These are phyloP conservation scores for Rhynchospora pubera DNA, from an alignment of 176 grass and related monocot genomes.

Conservation along the genomic window DNA sequence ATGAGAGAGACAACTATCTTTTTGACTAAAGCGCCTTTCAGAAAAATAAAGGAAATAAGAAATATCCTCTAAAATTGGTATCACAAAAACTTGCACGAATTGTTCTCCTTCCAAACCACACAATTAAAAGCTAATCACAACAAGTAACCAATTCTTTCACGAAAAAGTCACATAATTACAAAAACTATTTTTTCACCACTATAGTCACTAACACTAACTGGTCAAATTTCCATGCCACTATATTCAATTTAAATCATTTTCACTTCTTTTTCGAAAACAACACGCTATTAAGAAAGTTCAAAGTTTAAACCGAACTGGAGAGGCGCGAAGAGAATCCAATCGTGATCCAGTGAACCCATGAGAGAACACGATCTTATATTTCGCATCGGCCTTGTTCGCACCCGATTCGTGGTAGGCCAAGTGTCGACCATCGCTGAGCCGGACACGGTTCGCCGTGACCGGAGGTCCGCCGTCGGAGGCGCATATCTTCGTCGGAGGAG, in stretches of 20 bases:
- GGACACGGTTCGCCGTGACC: constrained; percentile 55
- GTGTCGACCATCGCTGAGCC: constrained; percentile 54
- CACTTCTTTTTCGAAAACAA: background rate
- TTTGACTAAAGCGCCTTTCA: background rate
- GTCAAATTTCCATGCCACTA: background rate
- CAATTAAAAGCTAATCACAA: background rate
- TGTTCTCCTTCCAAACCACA: background rate
- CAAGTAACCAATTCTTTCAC: background rate
- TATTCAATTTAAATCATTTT: background rate
- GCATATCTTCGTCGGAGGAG: constrained; percentile 44
- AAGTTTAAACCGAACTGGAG: constrained; percentile 33
- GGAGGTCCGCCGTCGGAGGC: constrained; percentile 48
- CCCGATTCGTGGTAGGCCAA: constrained; percentile 82
- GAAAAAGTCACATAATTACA: background rate
- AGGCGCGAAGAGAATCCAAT: constrained; percentile 50
- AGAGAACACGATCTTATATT: constrained; percentile 78
- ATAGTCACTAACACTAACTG: background rate
- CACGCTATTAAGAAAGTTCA: background rate
- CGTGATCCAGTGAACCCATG: constrained; percentile 77
- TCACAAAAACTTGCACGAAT: background rate
- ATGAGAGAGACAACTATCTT: background rate
- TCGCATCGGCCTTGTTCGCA: constrained; percentile 34
- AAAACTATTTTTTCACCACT: background rate
- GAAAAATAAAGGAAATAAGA: background rate
- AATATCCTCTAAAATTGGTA: background rate